Conservation (phyloP, 352 stramenopile genomes). For the Phytophthora syringae region DNA sequence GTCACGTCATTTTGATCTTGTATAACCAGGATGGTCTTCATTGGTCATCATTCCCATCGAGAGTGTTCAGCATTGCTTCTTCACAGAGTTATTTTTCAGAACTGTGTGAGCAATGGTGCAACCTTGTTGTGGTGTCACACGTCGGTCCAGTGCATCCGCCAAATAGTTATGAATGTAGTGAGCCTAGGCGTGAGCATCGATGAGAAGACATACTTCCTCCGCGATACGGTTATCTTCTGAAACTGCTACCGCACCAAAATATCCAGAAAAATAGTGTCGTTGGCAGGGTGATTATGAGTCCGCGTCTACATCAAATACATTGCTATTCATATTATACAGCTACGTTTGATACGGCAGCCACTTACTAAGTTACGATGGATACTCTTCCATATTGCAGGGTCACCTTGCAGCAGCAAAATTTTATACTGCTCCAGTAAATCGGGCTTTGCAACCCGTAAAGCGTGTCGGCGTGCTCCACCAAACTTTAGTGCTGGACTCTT, state of each 20-base stretch:
- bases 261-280: neutral
- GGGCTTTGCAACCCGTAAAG: neutral
- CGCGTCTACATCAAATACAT: no score
- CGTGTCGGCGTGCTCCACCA: neutral
- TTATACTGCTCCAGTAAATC: neutral
- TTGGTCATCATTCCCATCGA: neutral
- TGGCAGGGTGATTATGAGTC: conserved; percentile 1
- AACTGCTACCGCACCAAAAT: neutral
- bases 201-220: neutral
- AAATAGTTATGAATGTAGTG: conserved; percentile 1
- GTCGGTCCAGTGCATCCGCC: neutral
- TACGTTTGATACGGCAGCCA: no score
- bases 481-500: neutral
- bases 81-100: neutral
- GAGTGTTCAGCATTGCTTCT: neutral
- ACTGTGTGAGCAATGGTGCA: neutral
- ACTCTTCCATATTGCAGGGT: neutral
- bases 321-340: neutral
- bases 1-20: conserved; percentile 4
- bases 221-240: neutral
- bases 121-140: neutral
- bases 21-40: conserved; percentile 12
- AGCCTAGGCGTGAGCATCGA: neutral
- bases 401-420: neutral
- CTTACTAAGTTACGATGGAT: neutral